Conservation (phyloP, 75 land plant genomes). For the Gnetum montanum region DNA sequence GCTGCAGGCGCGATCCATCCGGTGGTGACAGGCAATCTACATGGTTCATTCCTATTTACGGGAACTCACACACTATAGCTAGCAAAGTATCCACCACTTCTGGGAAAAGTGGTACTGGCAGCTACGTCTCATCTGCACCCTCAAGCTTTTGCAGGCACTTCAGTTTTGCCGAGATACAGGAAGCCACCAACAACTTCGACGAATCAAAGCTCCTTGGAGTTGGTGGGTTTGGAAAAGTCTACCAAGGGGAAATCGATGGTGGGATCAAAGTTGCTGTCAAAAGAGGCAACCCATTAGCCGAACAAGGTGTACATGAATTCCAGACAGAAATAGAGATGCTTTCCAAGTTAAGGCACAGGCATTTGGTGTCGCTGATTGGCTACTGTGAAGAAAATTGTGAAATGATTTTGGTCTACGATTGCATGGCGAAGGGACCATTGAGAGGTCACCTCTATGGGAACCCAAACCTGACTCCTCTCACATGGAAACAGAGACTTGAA, state of each 20-base stretch:
- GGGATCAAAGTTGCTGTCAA: conserved; percentile 55
- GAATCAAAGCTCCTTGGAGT: conserved; percentile 34
- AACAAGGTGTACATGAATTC: conserved; percentile 58
- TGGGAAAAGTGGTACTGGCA: conserved; percentile 22
- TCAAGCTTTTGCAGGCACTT: conserved; percentile 40
- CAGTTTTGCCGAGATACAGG: conserved; percentile 24
- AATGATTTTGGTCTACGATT: conserved; percentile 79
- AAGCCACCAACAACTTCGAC: conserved; percentile 36
- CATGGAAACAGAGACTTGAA: conserved; percentile 59
- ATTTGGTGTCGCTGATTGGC: conserved; percentile 69
- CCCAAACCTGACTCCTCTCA: conserved; percentile 22
- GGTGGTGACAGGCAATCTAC: conserved; percentile 7
- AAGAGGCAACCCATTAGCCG: conserved; percentile 46
- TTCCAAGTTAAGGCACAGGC: conserved; percentile 58
- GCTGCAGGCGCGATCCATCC: background rate
- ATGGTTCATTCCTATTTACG: conserved; percentile 28
- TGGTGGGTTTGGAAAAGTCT: conserved; percentile 53
- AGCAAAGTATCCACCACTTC: conserved; percentile 17
- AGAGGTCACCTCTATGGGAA: conserved; percentile 59
- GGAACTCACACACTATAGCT: conserved; percentile 3
- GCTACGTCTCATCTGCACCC: conserved; percentile 26
- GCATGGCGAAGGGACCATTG: conserved; percentile 78
- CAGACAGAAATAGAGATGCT: conserved; percentile 70
- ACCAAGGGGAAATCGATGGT: conserved; percentile 43
- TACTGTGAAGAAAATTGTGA: conserved; percentile 68